A percentile compares a stretch with the other conserved stretches of the same genome.
Evolutionary conservation across 2,329 filamentous ascomycete genomes (phyloP).

Genomic region (Ophiosphaerella narmari): DNA sequence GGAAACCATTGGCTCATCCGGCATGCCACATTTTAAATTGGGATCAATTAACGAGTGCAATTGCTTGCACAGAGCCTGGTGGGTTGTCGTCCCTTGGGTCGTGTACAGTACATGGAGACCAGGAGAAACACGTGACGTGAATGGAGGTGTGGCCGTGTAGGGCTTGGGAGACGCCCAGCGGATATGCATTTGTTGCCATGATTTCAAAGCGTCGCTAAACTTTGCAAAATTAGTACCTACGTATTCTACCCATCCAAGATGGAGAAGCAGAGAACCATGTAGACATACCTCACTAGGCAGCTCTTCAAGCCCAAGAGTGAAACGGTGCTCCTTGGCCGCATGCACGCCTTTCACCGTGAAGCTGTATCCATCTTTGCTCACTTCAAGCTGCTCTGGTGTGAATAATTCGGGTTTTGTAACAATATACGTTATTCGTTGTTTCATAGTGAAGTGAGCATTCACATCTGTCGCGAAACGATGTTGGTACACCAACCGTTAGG

Average conservation of each 20-base stretch:
- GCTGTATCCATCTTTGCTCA: constrained; percentile 52
- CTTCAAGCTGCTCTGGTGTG: constrained; percentile 65
- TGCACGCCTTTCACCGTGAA: constrained; percentile 64
- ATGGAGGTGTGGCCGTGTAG: constrained; percentile 68
- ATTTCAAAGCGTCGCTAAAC: constrained; percentile 65
- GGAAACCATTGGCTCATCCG: constrained; percentile 65
- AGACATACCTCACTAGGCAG: constrained; percentile 66
- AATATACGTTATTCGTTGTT: constrained; percentile 76
- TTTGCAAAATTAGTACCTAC: constrained; percentile 31
- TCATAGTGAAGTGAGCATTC: constrained; percentile 54
- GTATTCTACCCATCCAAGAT: neutral
- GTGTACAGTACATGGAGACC: constrained; percentile 81
- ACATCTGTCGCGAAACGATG: constrained; percentile 11
- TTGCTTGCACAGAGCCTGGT: constrained; percentile 58
- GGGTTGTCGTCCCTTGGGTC: constrained; percentile 54
- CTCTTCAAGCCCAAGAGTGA: constrained; percentile 75
- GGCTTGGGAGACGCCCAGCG: constrained; percentile 70
- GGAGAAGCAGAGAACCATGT: too few relatives aligned
- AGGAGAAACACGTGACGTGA: constrained; percentile 74
- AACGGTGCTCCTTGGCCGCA: constrained; percentile 76
- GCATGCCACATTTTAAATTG: constrained; percentile 59
- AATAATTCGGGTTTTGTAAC: constrained; percentile 69
- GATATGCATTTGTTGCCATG: constrained; percentile 74
- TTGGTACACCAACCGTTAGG: neutral
- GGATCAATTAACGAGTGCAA: constrained; percentile 63